Evolutionary conservation across 768 basidiomycete species (phyloP).

Genomic region (Mycena amicta): DNA sequence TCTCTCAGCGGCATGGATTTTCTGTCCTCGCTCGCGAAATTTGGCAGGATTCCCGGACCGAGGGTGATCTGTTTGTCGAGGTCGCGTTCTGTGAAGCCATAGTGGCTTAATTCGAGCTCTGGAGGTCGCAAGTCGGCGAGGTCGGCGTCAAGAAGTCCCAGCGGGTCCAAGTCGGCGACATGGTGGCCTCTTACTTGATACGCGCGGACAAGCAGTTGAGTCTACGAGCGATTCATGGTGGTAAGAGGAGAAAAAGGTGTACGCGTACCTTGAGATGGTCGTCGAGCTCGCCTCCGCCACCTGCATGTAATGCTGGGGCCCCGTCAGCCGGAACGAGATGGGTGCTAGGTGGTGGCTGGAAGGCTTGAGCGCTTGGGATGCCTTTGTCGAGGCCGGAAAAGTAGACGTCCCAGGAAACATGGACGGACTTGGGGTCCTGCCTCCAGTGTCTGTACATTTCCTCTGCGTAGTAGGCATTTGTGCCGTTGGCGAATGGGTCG

Average conservation of each 20-base stretch:
- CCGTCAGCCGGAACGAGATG: slow-evolving; percentile 77
- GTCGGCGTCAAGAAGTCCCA: slow-evolving; percentile 91
- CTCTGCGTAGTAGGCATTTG: slow-evolving; percentile 93
- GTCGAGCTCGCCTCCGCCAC: slow-evolving; percentile 77
- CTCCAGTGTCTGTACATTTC: slow-evolving; percentile 96
- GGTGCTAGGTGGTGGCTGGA: slow-evolving; percentile 86
- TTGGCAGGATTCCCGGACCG: slow-evolving; percentile 93
- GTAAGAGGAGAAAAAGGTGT: slow-evolving; percentile 3
- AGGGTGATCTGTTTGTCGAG: slow-evolving; percentile 93
- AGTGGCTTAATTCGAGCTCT: slow-evolving; percentile 91
- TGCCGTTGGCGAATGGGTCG: slow-evolving; percentile 90
- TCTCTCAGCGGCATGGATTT: slow-evolving; percentile 89
- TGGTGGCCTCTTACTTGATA: slow-evolving; percentile 99
- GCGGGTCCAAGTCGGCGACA: slow-evolving; percentile 91
- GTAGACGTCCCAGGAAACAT: slow-evolving; percentile 93
- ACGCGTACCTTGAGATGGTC: slow-evolving; percentile 87
- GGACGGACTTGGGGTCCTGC: slow-evolving; percentile 89
- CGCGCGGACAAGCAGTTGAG: slow-evolving; percentile 95
- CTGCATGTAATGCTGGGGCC: slow-evolving; percentile 71
- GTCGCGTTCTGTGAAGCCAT: slow-evolving; percentile 94
- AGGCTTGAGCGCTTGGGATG: slow-evolving; percentile 75
- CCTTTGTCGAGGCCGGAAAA: slow-evolving; percentile 94
- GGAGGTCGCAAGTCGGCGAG: slow-evolving; percentile 77
- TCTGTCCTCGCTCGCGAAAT: slow-evolving; percentile 86
- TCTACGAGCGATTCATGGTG: slow-evolving; percentile 48